phyloP scores from a whole-genome alignment of 2,329 filamentous ascomycete species.

The Cadophora sp. region DNA sequence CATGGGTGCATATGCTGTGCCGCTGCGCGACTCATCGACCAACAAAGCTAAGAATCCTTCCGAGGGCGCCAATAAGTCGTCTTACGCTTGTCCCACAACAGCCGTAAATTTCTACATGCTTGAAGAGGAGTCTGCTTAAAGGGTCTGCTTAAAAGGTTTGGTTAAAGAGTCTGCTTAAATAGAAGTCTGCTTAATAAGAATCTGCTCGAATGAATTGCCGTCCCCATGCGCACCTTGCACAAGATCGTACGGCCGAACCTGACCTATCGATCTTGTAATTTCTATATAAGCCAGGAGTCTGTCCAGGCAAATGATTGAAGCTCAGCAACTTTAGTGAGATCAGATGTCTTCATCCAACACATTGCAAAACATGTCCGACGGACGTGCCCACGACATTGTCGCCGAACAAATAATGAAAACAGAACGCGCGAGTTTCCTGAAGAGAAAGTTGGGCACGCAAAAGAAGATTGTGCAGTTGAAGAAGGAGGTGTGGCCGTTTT shows the following conservation, averaged over 20 bases:
- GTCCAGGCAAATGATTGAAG: neutral
- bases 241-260: neutral
- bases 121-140: neutral
- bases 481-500: conserved; percentile 10
- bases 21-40: neutral
- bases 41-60: neutral
- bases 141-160: neutral
- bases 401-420: neutral
- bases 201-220: too few relatives aligned
- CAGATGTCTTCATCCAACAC: neutral
- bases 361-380: neutral
- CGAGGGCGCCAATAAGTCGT: neutral
- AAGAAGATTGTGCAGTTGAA: conserved; percentile 4
- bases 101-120: neutral
- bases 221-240: neutral
- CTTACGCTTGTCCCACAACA: neutral
- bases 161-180: neutral
- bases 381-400: neutral
- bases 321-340: neutral
- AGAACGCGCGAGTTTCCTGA: conserved; percentile 1
- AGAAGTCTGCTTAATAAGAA: too few relatives aligned
- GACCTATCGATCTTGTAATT: neutral
- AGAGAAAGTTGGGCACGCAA: neutral
- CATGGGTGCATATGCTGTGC: neutral
- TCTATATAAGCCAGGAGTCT: neutral